Evolutionary conservation across 2,329 filamentous ascomycete species (phyloP).

Genomic region (Alternaria burnsii): DNA sequence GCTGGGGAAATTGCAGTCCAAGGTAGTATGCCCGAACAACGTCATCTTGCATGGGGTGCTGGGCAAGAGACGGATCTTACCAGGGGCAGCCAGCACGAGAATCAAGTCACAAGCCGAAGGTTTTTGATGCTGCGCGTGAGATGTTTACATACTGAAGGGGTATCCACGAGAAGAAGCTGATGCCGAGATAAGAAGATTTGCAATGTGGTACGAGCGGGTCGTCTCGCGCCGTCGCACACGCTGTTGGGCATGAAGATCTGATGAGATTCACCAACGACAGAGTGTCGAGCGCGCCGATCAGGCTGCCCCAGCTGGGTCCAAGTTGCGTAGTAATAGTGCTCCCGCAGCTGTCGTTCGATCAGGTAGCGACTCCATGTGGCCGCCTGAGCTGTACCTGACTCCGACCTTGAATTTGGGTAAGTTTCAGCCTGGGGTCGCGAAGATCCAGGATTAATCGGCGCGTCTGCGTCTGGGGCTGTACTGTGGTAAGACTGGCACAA

Average conservation of each 20-base stretch:
- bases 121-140: not conserved
- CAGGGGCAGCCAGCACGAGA: slow-evolving; percentile 6
- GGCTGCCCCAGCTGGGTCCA: slow-evolving; percentile 16
- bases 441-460: not conserved
- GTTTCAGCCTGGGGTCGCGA: not conserved
- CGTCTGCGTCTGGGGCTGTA: slow-evolving; percentile 2
- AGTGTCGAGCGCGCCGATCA: slow-evolving; percentile 28
- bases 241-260: slow-evolving; percentile 24
- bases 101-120: slow-evolving; percentile 1
- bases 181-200: not conserved
- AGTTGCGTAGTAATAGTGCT: slow-evolving; percentile 3
- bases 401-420: slow-evolving; percentile 3
- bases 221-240: slow-evolving; percentile 22
- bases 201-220: slow-evolving; percentile 25
- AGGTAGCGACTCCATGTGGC: slow-evolving; percentile 19
- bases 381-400: slow-evolving; percentile 15
- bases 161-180: not conserved
- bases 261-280: slow-evolving; percentile 15
- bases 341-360: slow-evolving; percentile 23
- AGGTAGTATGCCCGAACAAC: slow-evolving; percentile 13
- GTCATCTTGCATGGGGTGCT: slow-evolving; percentile 18
- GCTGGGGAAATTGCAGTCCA: slow-evolving; percentile 8
- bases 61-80: slow-evolving; percentile 6
- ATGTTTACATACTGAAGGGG: not conserved
- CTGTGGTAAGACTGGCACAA: not conserved